These are phyloP conservation scores for Malus sieversii DNA, from an alignment of 306 rosid species.

Conservation along the genomic window DNA sequence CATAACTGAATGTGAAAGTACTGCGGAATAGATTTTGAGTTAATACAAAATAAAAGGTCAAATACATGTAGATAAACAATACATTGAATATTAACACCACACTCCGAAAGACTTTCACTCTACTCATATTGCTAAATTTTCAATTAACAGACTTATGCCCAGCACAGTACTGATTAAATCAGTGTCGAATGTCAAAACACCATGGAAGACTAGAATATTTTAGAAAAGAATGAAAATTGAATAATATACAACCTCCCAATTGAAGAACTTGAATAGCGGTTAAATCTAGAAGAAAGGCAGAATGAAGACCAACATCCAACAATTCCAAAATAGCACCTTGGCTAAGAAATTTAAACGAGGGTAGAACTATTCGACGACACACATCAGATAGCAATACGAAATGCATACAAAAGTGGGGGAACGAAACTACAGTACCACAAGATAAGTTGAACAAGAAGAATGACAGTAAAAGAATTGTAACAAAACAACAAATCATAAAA, in stretches of 20 bases:
- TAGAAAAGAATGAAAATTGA: not conserved
- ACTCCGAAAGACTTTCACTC: not conserved
- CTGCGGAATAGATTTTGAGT: not conserved
- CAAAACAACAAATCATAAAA: not conserved
- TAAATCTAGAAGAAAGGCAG: not conserved
- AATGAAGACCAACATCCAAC: not conserved
- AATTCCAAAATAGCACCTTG: constrained; percentile 4
- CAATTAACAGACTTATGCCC: not conserved
- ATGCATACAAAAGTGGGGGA: not conserved
- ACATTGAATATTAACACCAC: not conserved
- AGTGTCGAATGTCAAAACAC: constrained; percentile 3
- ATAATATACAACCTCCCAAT: not conserved
- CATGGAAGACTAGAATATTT: not conserved
- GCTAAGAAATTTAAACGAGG: not conserved
- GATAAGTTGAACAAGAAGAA: not conserved
- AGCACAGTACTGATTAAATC: not conserved
- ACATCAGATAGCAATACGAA: not conserved
- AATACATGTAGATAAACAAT: not conserved
- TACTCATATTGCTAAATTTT: not conserved
- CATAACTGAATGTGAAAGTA: not conserved
- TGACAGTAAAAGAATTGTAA: not conserved
- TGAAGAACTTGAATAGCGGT: not conserved
- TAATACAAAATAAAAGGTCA: not conserved
- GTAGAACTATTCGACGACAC: not conserved
- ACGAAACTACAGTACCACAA: not conserved